These are phyloP conservation scores for Saitoella complicata DNA, from an alignment of 805 yeast genomes.

Conservation along the genomic window DNA sequence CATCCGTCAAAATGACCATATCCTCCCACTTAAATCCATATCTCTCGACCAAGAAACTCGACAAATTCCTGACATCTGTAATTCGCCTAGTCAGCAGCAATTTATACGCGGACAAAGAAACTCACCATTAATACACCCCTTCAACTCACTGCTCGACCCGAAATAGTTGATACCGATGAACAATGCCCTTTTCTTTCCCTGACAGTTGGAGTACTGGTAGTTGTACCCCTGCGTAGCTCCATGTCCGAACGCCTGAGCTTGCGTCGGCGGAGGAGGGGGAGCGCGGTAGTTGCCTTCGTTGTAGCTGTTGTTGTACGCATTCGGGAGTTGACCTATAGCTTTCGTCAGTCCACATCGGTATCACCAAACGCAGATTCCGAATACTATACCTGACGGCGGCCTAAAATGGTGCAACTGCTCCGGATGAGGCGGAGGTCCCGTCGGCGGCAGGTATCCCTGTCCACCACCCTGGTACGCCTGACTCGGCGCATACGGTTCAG, in stretches of 20 bases:
- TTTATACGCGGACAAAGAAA: conserved; percentile 21
- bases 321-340: neutral
- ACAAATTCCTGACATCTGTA: conserved; percentile 19
- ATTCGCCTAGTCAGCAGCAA: conserved; percentile 15
- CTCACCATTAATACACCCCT: conserved; percentile 72
- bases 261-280: conserved; percentile 14
- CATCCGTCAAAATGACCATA: conserved; percentile 25
- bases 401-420: no score
- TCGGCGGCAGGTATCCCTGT: no score
- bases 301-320: conserved; percentile 3
- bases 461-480: no score
- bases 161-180: conserved; percentile 65
- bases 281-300: conserved; percentile 1
- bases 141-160: conserved; percentile 42
- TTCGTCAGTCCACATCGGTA: no score
- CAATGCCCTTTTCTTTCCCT: conserved; percentile 59
- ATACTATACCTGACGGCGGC: no score
- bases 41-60: conserved; percentile 23
- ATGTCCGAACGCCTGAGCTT: conserved; percentile 20
- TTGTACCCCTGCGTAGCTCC: conserved; percentile 20
- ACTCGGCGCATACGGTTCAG: no score
- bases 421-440: no score
- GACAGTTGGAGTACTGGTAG: conserved; percentile 51
- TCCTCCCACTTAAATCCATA: conserved; percentile 12
- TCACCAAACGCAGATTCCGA: no score